Percentiles rank a stretch among this genome's conserved stretches.
Evolutionary conservation across 192 early-diverging fungal genomes (phyloP).

Genomic region (Coemansia erecta): DNA sequence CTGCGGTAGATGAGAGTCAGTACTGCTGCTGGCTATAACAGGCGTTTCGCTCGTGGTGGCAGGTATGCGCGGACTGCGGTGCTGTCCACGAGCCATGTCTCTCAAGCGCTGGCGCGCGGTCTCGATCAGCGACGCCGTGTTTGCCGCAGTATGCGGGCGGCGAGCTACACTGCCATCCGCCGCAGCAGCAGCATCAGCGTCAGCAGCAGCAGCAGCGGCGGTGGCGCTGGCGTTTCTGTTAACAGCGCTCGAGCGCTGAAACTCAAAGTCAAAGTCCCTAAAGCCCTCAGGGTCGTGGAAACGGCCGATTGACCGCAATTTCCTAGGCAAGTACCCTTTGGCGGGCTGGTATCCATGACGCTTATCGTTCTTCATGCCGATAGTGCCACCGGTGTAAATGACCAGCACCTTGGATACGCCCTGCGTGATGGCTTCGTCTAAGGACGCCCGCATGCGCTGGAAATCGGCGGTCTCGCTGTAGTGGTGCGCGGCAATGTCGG

Average conservation of each 20-base stretch:
- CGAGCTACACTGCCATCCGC: too few relatives aligned
- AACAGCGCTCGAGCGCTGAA: conserved; percentile 32
- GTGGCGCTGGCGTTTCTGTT: conserved; percentile 6
- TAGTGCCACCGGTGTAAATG: conserved; percentile 95
- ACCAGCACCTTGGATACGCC: conserved; percentile 80
- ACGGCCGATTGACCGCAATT: conserved; percentile 67
- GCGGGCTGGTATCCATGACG: conserved; percentile 71
- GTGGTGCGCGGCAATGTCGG: conserved; percentile 36
- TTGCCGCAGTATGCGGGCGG: not conserved
- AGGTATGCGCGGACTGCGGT: not conserved
- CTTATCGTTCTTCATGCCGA: conserved; percentile 80
- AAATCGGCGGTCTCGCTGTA: conserved; percentile 53
- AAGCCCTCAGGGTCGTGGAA: conserved; percentile 76
- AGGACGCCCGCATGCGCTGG: conserved; percentile 55
- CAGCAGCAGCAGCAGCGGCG: not conserved
- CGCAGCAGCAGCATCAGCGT: too few relatives aligned
- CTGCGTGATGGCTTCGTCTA: conserved; percentile 62
- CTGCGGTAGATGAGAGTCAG: not conserved
- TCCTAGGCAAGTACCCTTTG: conserved; percentile 78
- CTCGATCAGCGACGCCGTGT: conserved; percentile 27
- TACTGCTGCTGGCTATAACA: not conserved
- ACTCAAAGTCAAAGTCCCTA: conserved; percentile 49
- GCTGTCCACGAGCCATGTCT: conserved; percentile 33
- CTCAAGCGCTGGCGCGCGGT: conserved; percentile 30
- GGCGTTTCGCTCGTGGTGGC: not conserved